A percentile compares a stretch with the other conserved stretches of the same genome.
Evolutionary conservation across 2,329 filamentous ascomycete species (phyloP).

Genomic region (Orbilia blumenaviensis): DNA sequence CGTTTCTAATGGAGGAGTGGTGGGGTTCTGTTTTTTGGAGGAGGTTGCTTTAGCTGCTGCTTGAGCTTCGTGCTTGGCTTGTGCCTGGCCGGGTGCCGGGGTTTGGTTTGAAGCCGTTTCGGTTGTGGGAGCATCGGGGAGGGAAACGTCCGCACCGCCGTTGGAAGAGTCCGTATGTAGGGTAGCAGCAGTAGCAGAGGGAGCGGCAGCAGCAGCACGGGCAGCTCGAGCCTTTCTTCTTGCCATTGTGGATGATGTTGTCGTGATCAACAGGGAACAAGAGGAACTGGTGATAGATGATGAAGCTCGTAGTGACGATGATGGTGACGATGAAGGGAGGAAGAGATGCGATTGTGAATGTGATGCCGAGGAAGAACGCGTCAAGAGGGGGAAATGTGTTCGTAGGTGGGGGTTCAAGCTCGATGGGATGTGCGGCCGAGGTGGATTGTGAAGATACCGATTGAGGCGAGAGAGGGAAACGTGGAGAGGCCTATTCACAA

Average conservation of each 20-base stretch:
- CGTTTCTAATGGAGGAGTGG: constrained; percentile 23
- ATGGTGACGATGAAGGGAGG: background rate
- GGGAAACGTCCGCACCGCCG: background rate
- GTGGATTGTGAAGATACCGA: no score
- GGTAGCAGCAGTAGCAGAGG: background rate
- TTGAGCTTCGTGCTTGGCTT: constrained; percentile 13
- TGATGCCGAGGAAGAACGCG: background rate
- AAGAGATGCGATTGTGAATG: no score
- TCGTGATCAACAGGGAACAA: background rate
- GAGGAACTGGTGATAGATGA: no score
- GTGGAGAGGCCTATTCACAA: background rate
- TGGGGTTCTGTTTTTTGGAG: constrained; percentile 10
- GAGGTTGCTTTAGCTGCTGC: background rate
- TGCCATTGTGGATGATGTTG: constrained; percentile 19
- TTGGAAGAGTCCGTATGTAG: background rate
- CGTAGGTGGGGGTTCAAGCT: background rate
- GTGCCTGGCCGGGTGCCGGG: constrained; percentile 34
- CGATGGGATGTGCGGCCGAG: no score
- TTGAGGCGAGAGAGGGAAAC: background rate
- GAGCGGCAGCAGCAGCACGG: background rate
- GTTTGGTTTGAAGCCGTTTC: background rate
- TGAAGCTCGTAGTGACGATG: constrained; percentile 5
- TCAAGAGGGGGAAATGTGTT: background rate
- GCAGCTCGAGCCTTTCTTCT: constrained; percentile 32
- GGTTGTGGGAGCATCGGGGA: background rate